Evolutionary conservation across 108 stramenopile species (phyloP).

Genomic region (Pseudonitzschia multiseries): DNA sequence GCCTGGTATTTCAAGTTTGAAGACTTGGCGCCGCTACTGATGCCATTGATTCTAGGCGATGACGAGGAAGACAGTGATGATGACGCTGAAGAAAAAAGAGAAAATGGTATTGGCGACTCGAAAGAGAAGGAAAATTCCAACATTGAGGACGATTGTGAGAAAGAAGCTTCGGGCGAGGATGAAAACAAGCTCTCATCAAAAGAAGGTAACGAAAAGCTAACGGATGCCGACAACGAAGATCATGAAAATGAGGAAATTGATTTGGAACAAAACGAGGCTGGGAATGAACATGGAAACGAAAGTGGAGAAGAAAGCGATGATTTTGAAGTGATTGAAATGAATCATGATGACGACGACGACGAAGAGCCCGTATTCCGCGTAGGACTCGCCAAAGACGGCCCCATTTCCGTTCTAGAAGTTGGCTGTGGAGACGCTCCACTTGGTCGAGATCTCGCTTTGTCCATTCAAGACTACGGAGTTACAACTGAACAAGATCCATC

Average conservation of each 20-base stretch:
- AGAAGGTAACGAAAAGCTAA: neutral
- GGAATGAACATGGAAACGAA: conserved; percentile 16
- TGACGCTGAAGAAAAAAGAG: conserved; percentile 18
- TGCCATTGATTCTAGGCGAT: conserved; percentile 71
- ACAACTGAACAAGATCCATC: neutral
- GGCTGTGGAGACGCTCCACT: conserved; percentile 60
- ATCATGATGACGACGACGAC: conserved; percentile 41
- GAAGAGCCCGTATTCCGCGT: conserved; percentile 18
- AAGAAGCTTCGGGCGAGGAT: neutral
- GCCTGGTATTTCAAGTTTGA: conserved; percentile 84
- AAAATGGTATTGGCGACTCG: neutral
- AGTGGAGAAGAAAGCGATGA: conserved; percentile 23
- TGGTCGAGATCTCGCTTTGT: conserved; percentile 23
- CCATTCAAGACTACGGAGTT: neutral
- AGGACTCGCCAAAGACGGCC: conserved; percentile 37
- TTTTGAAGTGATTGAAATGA: conserved; percentile 32
- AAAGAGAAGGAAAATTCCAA: neutral
- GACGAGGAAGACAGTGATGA: conserved; percentile 20
- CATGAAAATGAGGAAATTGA: conserved; percentile 4
- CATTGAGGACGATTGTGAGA: neutral
- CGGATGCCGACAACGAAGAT: neutral
- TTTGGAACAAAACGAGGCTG: conserved; percentile 4
- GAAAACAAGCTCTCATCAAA: neutral
- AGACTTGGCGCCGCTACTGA: conserved; percentile 68
- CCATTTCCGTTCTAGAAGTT: conserved; percentile 69